Base-by-base conservation (phyloP, 2,329 filamentous ascomycete genomes). In the Calycina marina region DNA sequence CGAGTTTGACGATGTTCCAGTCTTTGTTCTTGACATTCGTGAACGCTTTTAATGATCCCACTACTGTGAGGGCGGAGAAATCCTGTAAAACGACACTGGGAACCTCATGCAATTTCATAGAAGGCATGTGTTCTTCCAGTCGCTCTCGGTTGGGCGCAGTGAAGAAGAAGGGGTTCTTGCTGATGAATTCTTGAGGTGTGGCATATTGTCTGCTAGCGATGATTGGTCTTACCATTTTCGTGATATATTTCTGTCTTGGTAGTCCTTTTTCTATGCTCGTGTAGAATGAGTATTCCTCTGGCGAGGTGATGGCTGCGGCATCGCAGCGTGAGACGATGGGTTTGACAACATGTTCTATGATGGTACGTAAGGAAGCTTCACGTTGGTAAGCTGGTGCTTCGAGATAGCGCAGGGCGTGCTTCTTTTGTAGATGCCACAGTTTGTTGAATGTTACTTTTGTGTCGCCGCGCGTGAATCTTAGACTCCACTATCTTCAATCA, bases 401-500 rank as follows among this genome's bases (percentile, higher is more conserved):
- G 18, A 44, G 45, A 31, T 53, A 52, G 12, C 46, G 44, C 14
- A 32, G 34, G 18, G 51, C 49, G 28, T 88, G 82, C 28, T 70
- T 67, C 44, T 69, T 72, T 49, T 94, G 83, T 30, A 96, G 67
- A 53, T 76, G 83, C 45, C 72, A 68, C 11, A 96, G 66, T 51
- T 96, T 98, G 30, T 75, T 72, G 31, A 77, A 69, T 13, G 79
- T 74, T 12, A 94, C 82, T 10, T 79, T 77, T 5, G 86, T 83
- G 52, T 94, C 86, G 6, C 88, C 88, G 46, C 79, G 82, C 3
- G 85, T 96, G 57, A 94, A 92, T 49, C 84, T 85, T 42, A 93
- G 65, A 28, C 76, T 73, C 51, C 94, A 88, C 69, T 83, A 32
- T 12, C n/a, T n/a, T n/a, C n/a, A n/a, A n/a, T n/a, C n/a, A n/a